Evolutionary conservation across 768 basidiomycete genomes (phyloP).

Genomic region (Strobilomyces echinocephalus): DNA sequence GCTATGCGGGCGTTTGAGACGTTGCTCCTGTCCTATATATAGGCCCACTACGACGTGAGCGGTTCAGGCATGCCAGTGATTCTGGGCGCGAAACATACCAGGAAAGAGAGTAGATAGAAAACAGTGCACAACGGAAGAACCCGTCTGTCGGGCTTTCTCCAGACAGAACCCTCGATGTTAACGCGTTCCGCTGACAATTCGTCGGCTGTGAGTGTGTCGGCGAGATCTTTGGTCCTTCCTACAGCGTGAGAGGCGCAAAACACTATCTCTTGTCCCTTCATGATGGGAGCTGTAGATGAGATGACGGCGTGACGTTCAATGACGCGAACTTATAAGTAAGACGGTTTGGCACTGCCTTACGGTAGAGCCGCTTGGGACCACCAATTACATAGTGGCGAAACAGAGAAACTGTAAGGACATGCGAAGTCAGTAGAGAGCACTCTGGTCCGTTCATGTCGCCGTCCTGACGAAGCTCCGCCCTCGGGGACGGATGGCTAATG

Average conservation of each 20-base stretch:
- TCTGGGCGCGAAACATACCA: slow-evolving; percentile 35
- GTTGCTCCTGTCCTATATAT: slow-evolving; percentile 37
- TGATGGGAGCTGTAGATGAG: not conserved
- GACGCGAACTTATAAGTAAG: too few relatives aligned
- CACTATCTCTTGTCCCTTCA: not conserved
- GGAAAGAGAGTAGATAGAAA: slow-evolving; percentile 49
- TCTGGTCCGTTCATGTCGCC: not conserved
- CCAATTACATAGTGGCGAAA: too few relatives aligned
- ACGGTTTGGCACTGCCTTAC: too few relatives aligned
- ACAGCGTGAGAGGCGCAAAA: not conserved
- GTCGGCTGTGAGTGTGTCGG: slow-evolving; percentile 1
- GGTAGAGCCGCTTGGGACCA: too few relatives aligned
- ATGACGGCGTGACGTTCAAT: too few relatives aligned
- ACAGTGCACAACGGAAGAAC: slow-evolving; percentile 46
- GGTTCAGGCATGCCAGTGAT: not conserved
- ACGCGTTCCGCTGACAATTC: slow-evolving; percentile 12
- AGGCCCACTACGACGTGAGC: not conserved
- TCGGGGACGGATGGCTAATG: not conserved
- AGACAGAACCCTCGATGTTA: slow-evolving; percentile 37
- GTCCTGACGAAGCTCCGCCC: not conserved
- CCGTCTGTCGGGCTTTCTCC: slow-evolving; percentile 47
- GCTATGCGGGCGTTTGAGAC: slow-evolving; percentile 59
- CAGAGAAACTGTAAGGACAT: too few relatives aligned
- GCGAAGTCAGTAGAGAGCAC: not conserved
- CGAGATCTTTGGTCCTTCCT: slow-evolving; percentile 2